Evolutionary conservation across 2,329 filamentous ascomycete genomes (phyloP).

Genomic region (Aspergillus ustus): DNA sequence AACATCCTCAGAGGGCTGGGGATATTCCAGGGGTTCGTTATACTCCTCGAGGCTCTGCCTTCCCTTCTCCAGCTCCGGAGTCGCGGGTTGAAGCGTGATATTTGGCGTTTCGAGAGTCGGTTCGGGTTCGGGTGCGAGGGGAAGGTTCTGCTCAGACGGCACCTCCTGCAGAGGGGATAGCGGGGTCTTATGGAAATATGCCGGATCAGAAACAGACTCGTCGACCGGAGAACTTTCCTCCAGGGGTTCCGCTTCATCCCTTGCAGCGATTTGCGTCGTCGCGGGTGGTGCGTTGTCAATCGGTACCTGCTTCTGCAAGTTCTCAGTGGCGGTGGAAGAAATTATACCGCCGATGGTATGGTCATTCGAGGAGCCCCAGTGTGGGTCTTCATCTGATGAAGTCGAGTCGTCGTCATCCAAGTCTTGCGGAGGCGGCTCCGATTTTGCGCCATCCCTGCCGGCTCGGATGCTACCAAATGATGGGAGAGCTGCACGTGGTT

Average conservation of each 20-base stretch:
- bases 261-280: slow-evolving; percentile 1
- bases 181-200: background rate
- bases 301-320: slow-evolving; percentile 5
- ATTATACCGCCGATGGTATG: slow-evolving; percentile 56
- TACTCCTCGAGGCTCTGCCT: slow-evolving; percentile 48
- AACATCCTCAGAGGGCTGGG: slow-evolving; percentile 37
- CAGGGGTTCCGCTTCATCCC: background rate
- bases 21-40: slow-evolving; percentile 65
- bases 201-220: background rate
- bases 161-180: slow-evolving; percentile 16
- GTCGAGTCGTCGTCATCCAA: slow-evolving; percentile 39
- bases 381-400: slow-evolving; percentile 51
- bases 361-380: slow-evolving; percentile 54
- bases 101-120: slow-evolving; percentile 41
- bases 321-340: slow-evolving; percentile 41
- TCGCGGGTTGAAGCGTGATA: slow-evolving; percentile 54
- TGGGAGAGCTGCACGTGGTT: slow-evolving; percentile 62
- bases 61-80: slow-evolving; percentile 48
- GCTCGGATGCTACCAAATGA: slow-evolving; percentile 67
- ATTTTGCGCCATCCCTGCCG: slow-evolving; percentile 40
- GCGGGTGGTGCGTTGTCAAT: background rate
- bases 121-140: slow-evolving; percentile 11
- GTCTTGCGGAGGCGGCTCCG: slow-evolving; percentile 24
- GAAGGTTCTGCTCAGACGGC: slow-evolving; percentile 12
- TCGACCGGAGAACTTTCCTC: slow-evolving; percentile 7